Evolutionary conservation across 78 protist genomes (phyloP).

Genomic region (Dictyostelium brefeldianum): DNA sequence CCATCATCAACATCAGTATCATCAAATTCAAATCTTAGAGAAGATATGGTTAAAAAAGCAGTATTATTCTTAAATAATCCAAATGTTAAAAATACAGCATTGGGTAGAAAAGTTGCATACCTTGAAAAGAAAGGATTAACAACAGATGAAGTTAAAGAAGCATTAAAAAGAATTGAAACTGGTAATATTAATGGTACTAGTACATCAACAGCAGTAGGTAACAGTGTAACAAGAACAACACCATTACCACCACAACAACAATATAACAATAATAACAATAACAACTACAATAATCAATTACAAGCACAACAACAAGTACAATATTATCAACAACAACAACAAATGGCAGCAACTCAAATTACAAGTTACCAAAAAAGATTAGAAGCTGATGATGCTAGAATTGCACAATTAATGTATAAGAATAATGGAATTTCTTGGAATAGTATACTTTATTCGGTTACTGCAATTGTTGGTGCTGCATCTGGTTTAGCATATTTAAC

Average conservation of each 20-base stretch:
- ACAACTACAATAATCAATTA: constrained; percentile 17
- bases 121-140: constrained; percentile 73
- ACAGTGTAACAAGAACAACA: background rate
- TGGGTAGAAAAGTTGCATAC: constrained; percentile 70
- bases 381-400: constrained; percentile 22
- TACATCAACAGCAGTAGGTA: background rate
- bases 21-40: constrained; percentile 45
- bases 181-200: background rate
- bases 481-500: constrained; percentile 60
- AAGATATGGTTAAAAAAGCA: constrained; percentile 77
- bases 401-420: constrained; percentile 13
- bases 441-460: constrained; percentile 31
- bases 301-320: constrained; percentile 37
- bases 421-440: constrained; percentile 47
- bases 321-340: constrained; percentile 28
- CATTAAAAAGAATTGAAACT: constrained; percentile 47
- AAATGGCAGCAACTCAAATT: background rate
- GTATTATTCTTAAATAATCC: constrained; percentile 63
- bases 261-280: background rate
- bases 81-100: constrained; percentile 61
- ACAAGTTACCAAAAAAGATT: constrained; percentile 26
- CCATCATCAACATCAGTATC: background rate
- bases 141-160: constrained; percentile 67
- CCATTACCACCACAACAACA: background rate
- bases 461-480: constrained; percentile 67